phyloP scores from a whole-genome alignment of 257 asterid genomes.

The Leptodermis oblonga region DNA sequence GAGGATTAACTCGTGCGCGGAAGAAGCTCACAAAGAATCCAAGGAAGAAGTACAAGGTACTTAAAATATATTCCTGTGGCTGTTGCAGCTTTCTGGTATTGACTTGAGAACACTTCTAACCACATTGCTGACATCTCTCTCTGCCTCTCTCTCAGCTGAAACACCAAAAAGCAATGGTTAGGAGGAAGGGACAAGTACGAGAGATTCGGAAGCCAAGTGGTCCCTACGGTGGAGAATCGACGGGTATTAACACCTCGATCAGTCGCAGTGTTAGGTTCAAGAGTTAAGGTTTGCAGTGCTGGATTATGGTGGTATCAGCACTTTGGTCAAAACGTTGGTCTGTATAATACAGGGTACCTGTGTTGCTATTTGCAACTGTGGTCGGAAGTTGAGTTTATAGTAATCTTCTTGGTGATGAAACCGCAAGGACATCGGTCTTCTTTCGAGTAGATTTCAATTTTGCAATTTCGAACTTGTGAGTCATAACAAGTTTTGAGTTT shows the following conservation, averaged over 20 bases:
- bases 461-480: no score
- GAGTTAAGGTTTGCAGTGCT: slow-evolving; percentile 27
- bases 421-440: not conserved
- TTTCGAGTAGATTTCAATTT: no score
- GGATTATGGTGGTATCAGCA: not conserved
- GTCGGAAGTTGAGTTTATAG: not conserved
- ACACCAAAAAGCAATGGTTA: slow-evolving; percentile 49
- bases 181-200: slow-evolving; percentile 72
- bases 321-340: no score
- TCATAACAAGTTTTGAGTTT: no score
- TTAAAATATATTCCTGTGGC: not conserved
- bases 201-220: slow-evolving; percentile 52
- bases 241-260: slow-evolving; percentile 65
- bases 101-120: not conserved
- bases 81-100: no score
- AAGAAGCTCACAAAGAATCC: slow-evolving; percentile 78
- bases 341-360: not conserved
- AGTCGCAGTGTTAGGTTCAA: slow-evolving; percentile 71
- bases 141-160: slow-evolving; percentile 57
- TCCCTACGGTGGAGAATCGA: slow-evolving; percentile 73
- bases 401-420: not conserved
- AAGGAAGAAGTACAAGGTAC: slow-evolving; percentile 87
- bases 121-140: not conserved
- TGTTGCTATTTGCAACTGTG: not conserved
- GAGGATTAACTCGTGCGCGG: slow-evolving; percentile 88